Conservation (phyloP, 2,329 filamentous ascomycete species). For the Monosporascus sp. region DNA sequence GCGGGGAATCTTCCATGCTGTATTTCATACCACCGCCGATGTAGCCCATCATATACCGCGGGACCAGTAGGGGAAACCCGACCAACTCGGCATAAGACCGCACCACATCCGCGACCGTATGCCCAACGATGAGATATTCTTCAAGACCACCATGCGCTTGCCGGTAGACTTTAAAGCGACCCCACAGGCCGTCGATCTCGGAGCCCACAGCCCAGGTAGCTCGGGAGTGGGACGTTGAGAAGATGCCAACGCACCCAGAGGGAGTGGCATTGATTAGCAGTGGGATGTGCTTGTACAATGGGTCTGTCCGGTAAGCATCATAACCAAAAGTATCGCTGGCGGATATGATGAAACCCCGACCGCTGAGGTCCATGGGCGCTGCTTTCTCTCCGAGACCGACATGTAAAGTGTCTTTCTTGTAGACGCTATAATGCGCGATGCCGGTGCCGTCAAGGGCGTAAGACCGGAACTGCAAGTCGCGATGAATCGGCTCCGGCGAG, state of each 20-base stretch:
- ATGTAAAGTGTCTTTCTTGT: conserved; percentile 58
- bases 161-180: conserved; percentile 67
- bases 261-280: conserved; percentile 64
- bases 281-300: conserved; percentile 71
- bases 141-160: conserved; percentile 69
- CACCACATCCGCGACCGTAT: conserved; percentile 61
- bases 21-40: conserved; percentile 59
- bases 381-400: conserved; percentile 66
- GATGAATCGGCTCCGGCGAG: conserved; percentile 48
- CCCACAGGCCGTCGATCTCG: conserved; percentile 73
- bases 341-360: conserved; percentile 59
- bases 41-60: conserved; percentile 69
- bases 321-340: conserved; percentile 71
- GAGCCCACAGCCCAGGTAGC: conserved; percentile 62
- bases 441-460: conserved; percentile 58
- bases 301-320: conserved; percentile 64
- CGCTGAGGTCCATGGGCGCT: conserved; percentile 66
- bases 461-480: conserved; percentile 59
- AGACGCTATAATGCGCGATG: conserved; percentile 59
- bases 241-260: conserved; percentile 58
- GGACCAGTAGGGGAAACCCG: conserved; percentile 62
- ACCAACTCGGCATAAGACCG: conserved; percentile 61
- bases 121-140: conserved; percentile 63
- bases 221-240: conserved; percentile 61
- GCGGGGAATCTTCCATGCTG: conserved; percentile 43